Conservation (phyloP, 1,284 basidiomycete genomes). For the Cystobasidium slooffiae region DNA sequence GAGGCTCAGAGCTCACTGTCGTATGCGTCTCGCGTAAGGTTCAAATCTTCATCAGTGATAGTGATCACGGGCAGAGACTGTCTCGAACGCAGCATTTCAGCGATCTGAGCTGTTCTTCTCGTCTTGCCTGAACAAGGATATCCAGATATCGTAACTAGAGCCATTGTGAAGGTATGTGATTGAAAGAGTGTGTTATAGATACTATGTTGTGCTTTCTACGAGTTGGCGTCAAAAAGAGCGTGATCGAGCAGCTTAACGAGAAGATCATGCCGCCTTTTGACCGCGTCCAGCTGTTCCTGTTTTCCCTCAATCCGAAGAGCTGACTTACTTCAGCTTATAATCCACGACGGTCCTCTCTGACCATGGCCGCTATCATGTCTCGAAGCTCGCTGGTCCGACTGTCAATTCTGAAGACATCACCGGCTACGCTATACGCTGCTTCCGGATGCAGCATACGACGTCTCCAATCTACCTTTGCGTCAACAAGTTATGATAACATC, state of each 20-base stretch:
- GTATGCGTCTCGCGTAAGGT: constrained; percentile 71
- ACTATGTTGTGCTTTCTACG: background rate
- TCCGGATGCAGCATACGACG: background rate
- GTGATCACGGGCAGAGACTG: constrained; percentile 64
- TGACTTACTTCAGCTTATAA: background rate
- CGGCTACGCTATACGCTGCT: constrained; percentile 1
- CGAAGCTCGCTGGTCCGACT: background rate
- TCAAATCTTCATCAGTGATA: constrained; percentile 78
- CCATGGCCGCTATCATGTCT: constrained; percentile 15
- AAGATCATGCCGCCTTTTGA: background rate
- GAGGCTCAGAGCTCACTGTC: constrained; percentile 64
- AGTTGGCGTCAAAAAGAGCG: background rate
- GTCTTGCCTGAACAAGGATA: constrained; percentile 88
- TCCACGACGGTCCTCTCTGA: background rate
- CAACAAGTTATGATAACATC: constrained; percentile 68
- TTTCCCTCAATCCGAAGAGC: background rate
- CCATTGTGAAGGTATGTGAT: constrained; percentile 65
- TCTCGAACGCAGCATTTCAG: constrained; percentile 65
- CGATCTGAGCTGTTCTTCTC: constrained; percentile 70
- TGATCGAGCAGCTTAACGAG: constrained; percentile 9
- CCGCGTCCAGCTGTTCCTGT: background rate
- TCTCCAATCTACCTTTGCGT: constrained; percentile 28
- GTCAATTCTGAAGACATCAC: constrained; percentile 2
- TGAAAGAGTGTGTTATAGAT: constrained; percentile 8
- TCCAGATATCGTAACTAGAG: constrained; percentile 89